Evolutionary conservation across 257 asterid genomes (phyloP), one percentile per base, ranked within the genome.

Genomic region (Ballota nigra): DNA sequence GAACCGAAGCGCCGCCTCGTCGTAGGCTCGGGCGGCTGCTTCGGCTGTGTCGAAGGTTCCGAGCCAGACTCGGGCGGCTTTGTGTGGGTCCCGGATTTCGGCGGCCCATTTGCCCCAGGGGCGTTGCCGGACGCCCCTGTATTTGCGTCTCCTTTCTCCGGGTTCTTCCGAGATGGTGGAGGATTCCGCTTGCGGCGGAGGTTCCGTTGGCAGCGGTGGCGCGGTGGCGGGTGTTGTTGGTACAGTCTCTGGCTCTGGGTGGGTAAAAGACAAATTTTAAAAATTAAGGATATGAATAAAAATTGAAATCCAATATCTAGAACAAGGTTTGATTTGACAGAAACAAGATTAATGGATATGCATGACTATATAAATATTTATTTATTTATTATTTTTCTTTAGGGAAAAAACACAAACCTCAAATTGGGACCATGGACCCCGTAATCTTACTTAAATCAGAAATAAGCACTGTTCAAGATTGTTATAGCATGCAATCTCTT

Each of bases 91-190:
- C 68, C 98, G 69, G 72, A 93, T 93, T 57, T 93, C 98, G 0
- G 98, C 98, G 0, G 97, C 98, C 97, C 96, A 93, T 83, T 93
- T 93, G 0, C 96, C 97, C 96, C 97, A 90, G 10, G 97, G 97
- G 23, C 98, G 72, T n/a, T 88, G 97, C 40, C 98, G 83, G 0
- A 90, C 97, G 13, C 98, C 98, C 79, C 97, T 86, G 79, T 91
- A 93, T 79, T 78, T 85, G 43, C 82, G 76, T 63, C 87, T 78
- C 56, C 84, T 83, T 61, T 90, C 92, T 5, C 95, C 92, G 13
- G 78, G 26, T 62, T 80, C 96, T 34, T 83, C 87, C 3, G 69
- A 9, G 0, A 80, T 4, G 40, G 79, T 20, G 29, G 83, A 66
- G 13, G 70, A 66, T 41, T 81, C 88, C 1, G 83, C 68, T 1